A percentile compares a stretch with the other conserved stretches of the same genome.
phyloP scores from a whole-genome alignment of 495 filamentous ascomycete species.

The Filosporella fistucella region DNA sequence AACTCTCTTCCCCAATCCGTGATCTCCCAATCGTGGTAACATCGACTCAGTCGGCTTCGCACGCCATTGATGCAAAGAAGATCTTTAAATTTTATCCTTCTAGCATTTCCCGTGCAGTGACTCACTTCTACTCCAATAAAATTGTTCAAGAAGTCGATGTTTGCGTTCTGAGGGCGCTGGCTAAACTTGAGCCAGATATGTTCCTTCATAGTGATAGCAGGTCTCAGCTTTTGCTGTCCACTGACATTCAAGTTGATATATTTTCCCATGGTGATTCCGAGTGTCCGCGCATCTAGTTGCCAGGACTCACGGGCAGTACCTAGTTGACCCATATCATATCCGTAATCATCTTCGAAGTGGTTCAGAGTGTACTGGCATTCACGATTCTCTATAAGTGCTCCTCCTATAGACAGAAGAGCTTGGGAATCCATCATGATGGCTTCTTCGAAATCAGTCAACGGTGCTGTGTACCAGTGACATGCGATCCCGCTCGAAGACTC shows the following conservation, averaged over 20 bases:
- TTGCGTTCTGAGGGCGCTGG: background rate
- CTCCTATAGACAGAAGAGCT: background rate
- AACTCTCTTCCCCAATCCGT: too few species aligned
- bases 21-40: too few species aligned
- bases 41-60: too few species aligned
- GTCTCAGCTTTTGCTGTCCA: background rate
- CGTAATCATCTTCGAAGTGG: background rate
- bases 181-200: background rate
- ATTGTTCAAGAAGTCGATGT: background rate
- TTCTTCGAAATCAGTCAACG: background rate
- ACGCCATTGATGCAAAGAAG: too few species aligned
- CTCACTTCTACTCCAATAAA: background rate
- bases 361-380: background rate
- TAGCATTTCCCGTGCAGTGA: slow-evolving; percentile 4
- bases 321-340: background rate
- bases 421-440: background rate
- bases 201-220: background rate
- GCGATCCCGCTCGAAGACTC: background rate
- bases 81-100: too few species aligned
- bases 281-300: background rate
- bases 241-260: background rate
- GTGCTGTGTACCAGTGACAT: background rate
- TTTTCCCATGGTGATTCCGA: background rate
- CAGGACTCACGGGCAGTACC: background rate
- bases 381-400: background rate